Percentiles rank a stretch among this genome's conserved stretches.
These are phyloP conservation scores for Termitomyces sp. DNA, from an alignment of 1,284 basidiomycete species.

Conservation along the genomic window DNA sequence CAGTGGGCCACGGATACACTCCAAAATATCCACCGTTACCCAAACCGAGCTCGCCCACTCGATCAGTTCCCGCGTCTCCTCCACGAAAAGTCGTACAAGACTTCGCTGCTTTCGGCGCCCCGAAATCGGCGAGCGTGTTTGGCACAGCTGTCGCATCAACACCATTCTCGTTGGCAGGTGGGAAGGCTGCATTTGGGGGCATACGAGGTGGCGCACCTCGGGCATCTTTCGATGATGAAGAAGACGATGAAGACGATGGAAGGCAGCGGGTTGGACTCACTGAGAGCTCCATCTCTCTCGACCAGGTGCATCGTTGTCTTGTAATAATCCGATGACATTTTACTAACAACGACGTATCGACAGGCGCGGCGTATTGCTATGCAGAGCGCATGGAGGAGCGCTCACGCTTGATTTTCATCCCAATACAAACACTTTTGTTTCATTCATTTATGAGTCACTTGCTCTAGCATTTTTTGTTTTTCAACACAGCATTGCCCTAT, in stretches of 20 bases:
- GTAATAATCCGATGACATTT: conserved; percentile 3
- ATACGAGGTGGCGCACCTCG: conserved; percentile 46
- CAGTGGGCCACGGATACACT: conserved; percentile 45
- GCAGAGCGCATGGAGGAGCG: conserved; percentile 70
- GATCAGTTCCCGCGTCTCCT: conserved; percentile 46
- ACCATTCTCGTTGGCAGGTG: conserved; percentile 75
- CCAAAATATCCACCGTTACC: conserved; percentile 29
- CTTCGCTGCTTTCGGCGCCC: conserved; percentile 87
- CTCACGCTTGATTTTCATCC: conserved; percentile 36
- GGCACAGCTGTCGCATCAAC: conserved; percentile 73
- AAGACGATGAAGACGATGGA: conserved; percentile 60
- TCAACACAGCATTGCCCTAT: conserved; percentile 1
- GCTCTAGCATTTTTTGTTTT: conserved; percentile 7
- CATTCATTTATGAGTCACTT: conserved; percentile 11
- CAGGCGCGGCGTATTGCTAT: conserved; percentile 67
- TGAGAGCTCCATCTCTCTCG: conserved; percentile 80
- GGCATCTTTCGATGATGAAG: conserved; percentile 52
- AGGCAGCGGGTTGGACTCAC: conserved; percentile 68
- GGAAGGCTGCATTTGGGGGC: conserved; percentile 75
- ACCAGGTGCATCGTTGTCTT: conserved; percentile 65
- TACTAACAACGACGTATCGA: conserved; percentile 4
- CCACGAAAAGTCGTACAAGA: conserved; percentile 83
- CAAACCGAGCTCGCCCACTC: conserved; percentile 27
- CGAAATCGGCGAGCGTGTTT: conserved; percentile 69
- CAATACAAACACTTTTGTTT: neutral